phyloP scores from a whole-genome alignment of 306 rosid genomes.

The Begonia peltatifolia region DNA sequence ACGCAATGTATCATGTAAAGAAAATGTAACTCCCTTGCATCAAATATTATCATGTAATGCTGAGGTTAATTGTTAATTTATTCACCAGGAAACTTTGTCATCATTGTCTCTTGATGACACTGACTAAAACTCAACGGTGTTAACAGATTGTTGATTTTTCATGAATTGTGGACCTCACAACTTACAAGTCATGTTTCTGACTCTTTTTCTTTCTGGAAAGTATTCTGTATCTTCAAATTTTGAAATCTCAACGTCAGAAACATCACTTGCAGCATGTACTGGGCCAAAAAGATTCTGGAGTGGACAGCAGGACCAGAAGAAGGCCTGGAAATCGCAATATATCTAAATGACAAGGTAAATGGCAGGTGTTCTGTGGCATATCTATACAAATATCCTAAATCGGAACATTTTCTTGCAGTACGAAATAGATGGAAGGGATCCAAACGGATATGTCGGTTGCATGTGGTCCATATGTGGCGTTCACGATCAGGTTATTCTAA shows the following conservation, averaged over 20 bases:
- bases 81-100: no score
- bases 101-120: no score
- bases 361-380: not conserved
- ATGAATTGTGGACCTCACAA: not conserved
- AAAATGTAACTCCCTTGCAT: no score
- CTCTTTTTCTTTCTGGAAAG: not conserved
- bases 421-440: slow-evolving; percentile 89
- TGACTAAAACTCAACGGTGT: no score
- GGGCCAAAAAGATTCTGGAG: slow-evolving; percentile 96
- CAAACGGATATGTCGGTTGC: slow-evolving; percentile 82
- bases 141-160: not conserved
- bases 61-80: no score
- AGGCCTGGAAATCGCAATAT: slow-evolving; percentile 69
- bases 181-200: not conserved
- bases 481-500: slow-evolving; percentile 68
- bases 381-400: not conserved
- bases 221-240: not conserved
- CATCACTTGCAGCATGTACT: slow-evolving; percentile 57
- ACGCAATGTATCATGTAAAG: no score
- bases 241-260: not conserved
- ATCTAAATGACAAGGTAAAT: slow-evolving; percentile 68
- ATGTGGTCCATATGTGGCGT: slow-evolving; percentile 96
- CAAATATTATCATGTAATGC: no score
- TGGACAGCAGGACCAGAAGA: slow-evolving; percentile 97
- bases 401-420: slow-evolving; percentile 35